Evolutionary conservation across 345 rosid species (phyloP).

Genomic region (Fremontodendron californicum): DNA sequence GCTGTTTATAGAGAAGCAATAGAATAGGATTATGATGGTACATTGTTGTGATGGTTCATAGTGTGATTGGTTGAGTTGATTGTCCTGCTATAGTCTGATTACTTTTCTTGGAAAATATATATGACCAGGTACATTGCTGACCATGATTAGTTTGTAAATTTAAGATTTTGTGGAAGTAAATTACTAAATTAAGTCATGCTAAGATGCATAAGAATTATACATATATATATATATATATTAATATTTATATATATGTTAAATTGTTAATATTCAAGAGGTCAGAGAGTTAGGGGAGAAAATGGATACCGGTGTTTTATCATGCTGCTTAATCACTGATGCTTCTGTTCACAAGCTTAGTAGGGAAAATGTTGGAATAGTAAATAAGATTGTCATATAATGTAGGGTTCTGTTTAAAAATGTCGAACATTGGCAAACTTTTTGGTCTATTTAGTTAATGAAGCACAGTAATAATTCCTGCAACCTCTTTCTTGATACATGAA

Average conservation of each 20-base stretch:
- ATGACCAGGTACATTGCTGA: background rate
- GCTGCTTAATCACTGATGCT: background rate
- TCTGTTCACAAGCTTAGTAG: background rate
- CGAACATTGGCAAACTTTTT: background rate
- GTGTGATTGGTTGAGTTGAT: background rate
- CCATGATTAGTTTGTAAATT: background rate
- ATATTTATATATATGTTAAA: background rate
- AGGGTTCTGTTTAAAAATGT: background rate
- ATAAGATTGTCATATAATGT: background rate
- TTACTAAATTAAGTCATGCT: background rate
- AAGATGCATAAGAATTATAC: background rate
- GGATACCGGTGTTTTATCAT: background rate
- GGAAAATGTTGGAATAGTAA: background rate
- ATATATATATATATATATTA: too few relatives aligned
- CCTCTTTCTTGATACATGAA: background rate
- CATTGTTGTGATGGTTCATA: background rate
- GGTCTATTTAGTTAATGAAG: conserved; percentile 3
- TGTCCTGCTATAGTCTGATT: background rate
- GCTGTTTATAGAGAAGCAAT: background rate
- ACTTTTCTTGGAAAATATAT: background rate
- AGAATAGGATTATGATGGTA: background rate
- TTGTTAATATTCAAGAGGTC: background rate
- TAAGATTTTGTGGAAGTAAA: background rate
- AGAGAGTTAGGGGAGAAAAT: background rate
- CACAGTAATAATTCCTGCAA: background rate